Percentiles rank a stretch among this genome's conserved stretches.
Evolutionary conservation across 768 basidiomycete genomes (phyloP).

Genomic region (Auricularia cornea): DNA sequence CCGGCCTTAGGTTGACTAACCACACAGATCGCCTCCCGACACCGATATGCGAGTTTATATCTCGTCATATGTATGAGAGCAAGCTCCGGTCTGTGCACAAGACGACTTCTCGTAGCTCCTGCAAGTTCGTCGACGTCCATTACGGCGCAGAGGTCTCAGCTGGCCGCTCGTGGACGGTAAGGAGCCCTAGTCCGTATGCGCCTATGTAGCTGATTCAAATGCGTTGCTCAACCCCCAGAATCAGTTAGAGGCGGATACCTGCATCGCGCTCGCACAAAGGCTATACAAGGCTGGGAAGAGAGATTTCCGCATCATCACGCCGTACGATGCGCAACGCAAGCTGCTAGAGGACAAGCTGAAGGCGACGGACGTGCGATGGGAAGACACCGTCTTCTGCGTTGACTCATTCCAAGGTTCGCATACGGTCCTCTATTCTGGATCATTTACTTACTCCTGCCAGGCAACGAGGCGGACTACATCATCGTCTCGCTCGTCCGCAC

Average conservation of each 20-base stretch:
- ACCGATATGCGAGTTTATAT: constrained; percentile 68
- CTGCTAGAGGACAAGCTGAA: constrained; percentile 51
- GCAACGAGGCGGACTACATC: constrained; percentile 76
- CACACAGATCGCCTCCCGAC: constrained; percentile 72
- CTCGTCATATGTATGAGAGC: constrained; percentile 52
- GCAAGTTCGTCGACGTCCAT: constrained; percentile 51
- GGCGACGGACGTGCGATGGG: constrained; percentile 33
- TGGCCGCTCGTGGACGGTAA: constrained; percentile 40
- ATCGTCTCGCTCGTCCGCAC: constrained; percentile 66
- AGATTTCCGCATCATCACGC: constrained; percentile 63
- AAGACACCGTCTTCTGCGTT: constrained; percentile 64
- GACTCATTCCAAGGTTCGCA: constrained; percentile 68
- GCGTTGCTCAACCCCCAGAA: constrained; percentile 38
- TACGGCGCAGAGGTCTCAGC: constrained; percentile 29
- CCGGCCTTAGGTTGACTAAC: background rate
- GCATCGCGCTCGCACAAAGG: constrained; percentile 47
- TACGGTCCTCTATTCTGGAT: background rate
- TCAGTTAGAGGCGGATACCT: constrained; percentile 44
- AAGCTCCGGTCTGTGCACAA: constrained; percentile 47
- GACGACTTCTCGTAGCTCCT: constrained; percentile 38
- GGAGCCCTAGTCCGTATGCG: too few species aligned
- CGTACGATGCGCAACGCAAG: constrained; percentile 67
- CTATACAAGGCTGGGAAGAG: constrained; percentile 36
- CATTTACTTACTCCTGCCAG: constrained; percentile 27
- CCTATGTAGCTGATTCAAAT: background rate